Conservation (phyloP, 148 eudicot genomes). For the Rheum nobile region DNA sequence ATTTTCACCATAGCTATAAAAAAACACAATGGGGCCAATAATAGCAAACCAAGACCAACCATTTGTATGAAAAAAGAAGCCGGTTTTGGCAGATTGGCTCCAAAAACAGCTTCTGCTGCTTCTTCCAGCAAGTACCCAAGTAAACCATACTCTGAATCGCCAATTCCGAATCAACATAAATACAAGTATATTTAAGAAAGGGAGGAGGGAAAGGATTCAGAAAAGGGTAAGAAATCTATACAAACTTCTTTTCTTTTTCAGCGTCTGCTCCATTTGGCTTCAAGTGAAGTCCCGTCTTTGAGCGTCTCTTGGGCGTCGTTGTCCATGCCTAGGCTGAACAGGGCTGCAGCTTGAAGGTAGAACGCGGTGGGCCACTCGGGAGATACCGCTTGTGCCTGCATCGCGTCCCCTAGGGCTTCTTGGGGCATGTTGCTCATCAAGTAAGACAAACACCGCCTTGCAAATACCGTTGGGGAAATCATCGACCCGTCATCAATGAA, state of each 20-base stretch:
- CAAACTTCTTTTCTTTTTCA: not conserved
- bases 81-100: not conserved
- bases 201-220: not conserved
- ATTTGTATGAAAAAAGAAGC: constrained; percentile 4
- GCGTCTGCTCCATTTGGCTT: constrained; percentile 21
- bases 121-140: constrained; percentile 1
- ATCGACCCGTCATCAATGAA: constrained; percentile 51
- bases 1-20: constrained; percentile 5
- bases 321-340: constrained; percentile 51
- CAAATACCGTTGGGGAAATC: constrained; percentile 58
- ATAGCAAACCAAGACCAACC: not conserved
- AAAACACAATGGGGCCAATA: not conserved
- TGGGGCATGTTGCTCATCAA: constrained; percentile 52
- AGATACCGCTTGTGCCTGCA: constrained; percentile 49
- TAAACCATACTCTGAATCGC: not conserved
- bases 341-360: constrained; percentile 49
- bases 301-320: constrained; percentile 53
- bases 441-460: constrained; percentile 46
- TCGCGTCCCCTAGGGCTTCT: constrained; percentile 57
- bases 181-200: not conserved
- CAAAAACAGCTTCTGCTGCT: not conserved
- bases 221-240: constrained; percentile 1
- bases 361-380: constrained; percentile 56
- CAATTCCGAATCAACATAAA: constrained; percentile 4
- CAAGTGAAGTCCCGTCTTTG: constrained; percentile 45